A percentile compares a stretch with the other conserved stretches of the same genome.
Conservation (phyloP, 2,329 filamentous ascomycete species). For the Paraphaeosphaeria minitans region DNA sequence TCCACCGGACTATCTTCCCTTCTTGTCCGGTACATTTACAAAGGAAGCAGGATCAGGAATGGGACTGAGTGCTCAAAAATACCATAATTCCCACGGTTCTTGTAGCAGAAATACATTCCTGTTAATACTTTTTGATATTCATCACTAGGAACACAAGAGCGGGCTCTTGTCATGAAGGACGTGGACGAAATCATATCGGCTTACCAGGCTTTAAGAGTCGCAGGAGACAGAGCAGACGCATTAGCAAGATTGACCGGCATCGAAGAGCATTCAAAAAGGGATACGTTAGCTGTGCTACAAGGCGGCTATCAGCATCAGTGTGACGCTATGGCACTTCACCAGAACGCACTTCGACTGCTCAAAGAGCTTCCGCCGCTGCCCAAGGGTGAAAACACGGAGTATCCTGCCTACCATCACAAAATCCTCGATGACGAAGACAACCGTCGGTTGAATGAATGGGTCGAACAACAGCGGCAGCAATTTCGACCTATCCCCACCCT, state of each 20-base stretch:
- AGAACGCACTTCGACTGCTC: slow-evolving; percentile 19
- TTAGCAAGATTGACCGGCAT: slow-evolving; percentile 13
- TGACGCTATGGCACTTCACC: slow-evolving; percentile 15
- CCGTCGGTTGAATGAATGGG: slow-evolving; percentile 10
- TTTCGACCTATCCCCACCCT: neutral
- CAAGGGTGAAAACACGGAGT: slow-evolving; percentile 18
- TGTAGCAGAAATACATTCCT: slow-evolving; percentile 19
- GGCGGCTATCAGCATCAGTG: slow-evolving; percentile 16
- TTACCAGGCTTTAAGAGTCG: slow-evolving; percentile 31
- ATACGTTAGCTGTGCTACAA: slow-evolving; percentile 30
- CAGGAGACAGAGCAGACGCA: slow-evolving; percentile 15
- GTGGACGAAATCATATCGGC: slow-evolving; percentile 42
- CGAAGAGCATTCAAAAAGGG: slow-evolving; percentile 18
- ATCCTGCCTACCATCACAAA: slow-evolving; percentile 26
- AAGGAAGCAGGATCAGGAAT: slow-evolving; percentile 22
- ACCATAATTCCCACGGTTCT: slow-evolving; percentile 11
- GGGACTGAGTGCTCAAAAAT: slow-evolving; percentile 14
- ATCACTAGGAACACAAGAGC: slow-evolving; percentile 25
- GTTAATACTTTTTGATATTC: slow-evolving; percentile 31
- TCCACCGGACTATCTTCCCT: slow-evolving; percentile 25
- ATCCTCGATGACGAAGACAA: slow-evolving; percentile 20
- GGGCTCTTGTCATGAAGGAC: slow-evolving; percentile 34
- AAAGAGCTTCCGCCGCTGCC: slow-evolving; percentile 21
- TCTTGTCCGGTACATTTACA: slow-evolving; percentile 29
- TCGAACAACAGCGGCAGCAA: slow-evolving; percentile 6